phyloP scores from a whole-genome alignment of 345 rosid species.

The Aegle marmelos region DNA sequence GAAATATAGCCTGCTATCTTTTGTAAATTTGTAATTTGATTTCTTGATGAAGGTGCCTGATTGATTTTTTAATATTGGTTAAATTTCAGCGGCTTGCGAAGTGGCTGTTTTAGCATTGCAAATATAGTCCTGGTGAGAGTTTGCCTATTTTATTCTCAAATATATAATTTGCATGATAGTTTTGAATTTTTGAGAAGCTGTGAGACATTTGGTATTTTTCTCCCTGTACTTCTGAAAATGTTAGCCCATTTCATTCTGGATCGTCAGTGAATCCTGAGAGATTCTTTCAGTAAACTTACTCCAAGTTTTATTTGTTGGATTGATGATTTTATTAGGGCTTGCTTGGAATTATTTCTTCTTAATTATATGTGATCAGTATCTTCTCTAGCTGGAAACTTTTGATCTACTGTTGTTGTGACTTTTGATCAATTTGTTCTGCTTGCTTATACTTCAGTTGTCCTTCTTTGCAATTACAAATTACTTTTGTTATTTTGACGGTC shows the following conservation, averaged over 20 bases:
- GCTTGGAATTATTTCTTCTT: background rate
- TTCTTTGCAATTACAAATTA: background rate
- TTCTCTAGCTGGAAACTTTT: background rate
- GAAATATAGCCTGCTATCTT: background rate
- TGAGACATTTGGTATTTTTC: background rate
- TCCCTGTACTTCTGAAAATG: background rate
- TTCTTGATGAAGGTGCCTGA: background rate
- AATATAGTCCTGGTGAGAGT: conserved; percentile 40
- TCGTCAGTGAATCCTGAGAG: background rate
- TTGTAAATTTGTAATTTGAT: background rate
- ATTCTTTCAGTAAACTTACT: background rate
- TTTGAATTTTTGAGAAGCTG: background rate
- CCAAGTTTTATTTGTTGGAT: background rate
- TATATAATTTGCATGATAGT: background rate
- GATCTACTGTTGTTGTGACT: background rate
- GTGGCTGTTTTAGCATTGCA: conserved; percentile 50
- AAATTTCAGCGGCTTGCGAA: conserved; percentile 46
- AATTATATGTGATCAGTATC: background rate
- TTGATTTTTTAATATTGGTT: background rate
- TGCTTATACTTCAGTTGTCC: background rate
- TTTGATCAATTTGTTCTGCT: conserved; percentile 1
- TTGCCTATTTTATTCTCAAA: background rate
- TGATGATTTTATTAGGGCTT: background rate
- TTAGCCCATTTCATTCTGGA: background rate
- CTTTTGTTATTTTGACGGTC: background rate